A percentile compares a stretch with the other conserved stretches of the same genome.
Conservation (phyloP, 2,329 filamentous ascomycete species). For the Microsporum audouinii region DNA sequence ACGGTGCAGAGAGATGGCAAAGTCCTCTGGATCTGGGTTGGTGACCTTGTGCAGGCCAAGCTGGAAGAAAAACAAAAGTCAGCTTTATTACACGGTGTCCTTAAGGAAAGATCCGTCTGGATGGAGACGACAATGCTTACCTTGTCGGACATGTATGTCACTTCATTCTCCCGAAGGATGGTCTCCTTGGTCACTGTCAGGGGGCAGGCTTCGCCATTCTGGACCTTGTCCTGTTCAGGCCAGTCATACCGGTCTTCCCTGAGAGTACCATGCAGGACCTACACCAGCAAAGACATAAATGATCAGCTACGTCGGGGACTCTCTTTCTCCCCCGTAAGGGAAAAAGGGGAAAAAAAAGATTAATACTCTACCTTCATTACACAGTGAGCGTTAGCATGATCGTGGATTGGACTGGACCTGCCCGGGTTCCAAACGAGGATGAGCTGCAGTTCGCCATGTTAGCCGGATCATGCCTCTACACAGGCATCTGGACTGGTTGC, state of each 20-base stretch:
- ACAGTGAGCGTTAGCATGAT: slow-evolving; percentile 81
- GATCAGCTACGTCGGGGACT: neutral
- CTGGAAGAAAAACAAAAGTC: slow-evolving; percentile 26
- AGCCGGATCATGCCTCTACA: slow-evolving; percentile 11
- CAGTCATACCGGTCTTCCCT: slow-evolving; percentile 73
- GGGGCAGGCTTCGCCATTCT: slow-evolving; percentile 40
- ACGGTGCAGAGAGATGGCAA: slow-evolving; percentile 74
- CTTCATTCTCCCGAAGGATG: slow-evolving; percentile 56
- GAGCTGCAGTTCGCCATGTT: slow-evolving; percentile 43
- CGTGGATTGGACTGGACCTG: slow-evolving; percentile 74
- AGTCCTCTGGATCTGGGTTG: slow-evolving; percentile 59
- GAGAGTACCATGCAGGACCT: slow-evolving; percentile 64
- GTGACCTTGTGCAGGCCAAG: slow-evolving; percentile 74
- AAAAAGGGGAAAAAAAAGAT: neutral
- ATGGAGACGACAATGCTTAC: slow-evolving; percentile 19
- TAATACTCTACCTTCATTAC: slow-evolving; percentile 57
- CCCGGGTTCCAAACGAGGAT: slow-evolving; percentile 83
- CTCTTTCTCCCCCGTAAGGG: neutral
- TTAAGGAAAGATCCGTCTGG: too few species aligned
- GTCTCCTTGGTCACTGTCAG: slow-evolving; percentile 57
- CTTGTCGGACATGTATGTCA: slow-evolving; percentile 82
- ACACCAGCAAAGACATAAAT: slow-evolving; percentile 4
- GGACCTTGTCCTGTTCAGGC: slow-evolving; percentile 42
- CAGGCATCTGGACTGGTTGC: neutral
- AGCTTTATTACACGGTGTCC: neutral